phyloP scores from a whole-genome alignment of 352 stramenopile species.

The Pythium sp. region DNA sequence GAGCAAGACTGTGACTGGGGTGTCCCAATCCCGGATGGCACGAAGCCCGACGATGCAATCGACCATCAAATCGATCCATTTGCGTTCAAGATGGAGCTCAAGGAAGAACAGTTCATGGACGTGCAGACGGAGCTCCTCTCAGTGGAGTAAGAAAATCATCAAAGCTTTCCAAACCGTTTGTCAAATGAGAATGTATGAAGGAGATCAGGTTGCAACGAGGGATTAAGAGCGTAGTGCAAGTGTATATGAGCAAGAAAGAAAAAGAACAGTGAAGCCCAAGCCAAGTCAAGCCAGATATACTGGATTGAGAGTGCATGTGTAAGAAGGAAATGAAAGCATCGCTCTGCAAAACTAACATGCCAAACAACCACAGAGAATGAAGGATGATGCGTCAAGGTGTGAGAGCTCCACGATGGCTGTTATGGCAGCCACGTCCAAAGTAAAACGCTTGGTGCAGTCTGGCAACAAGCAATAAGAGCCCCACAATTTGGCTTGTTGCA shows the following conservation, averaged over 20 bases:
- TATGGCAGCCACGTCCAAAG: too few relatives aligned
- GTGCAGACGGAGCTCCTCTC: constrained; percentile 33
- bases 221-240: neutral
- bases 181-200: neutral
- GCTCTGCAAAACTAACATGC: neutral
- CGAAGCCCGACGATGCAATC: constrained; percentile 40
- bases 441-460: too few relatives aligned
- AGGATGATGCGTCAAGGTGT: neutral
- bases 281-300: neutral
- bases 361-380: neutral
- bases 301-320: neutral
- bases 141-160: constrained; percentile 26
- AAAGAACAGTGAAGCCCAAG: neutral
- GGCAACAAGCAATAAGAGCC: too few relatives aligned
- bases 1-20: constrained; percentile 89
- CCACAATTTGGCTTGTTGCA: neutral
- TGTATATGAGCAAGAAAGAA: neutral
- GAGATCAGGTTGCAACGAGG: neutral
- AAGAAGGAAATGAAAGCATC: neutral
- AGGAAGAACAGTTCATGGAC: constrained; percentile 19
- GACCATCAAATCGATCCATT: constrained; percentile 3
- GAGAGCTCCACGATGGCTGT: neutral
- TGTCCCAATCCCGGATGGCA: constrained; percentile 78
- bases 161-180: neutral
- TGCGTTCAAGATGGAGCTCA: constrained; percentile 13